Evolutionary conservation across 2,329 filamentous ascomycete genomes (phyloP).

Genomic region (Calonectria montana): DNA sequence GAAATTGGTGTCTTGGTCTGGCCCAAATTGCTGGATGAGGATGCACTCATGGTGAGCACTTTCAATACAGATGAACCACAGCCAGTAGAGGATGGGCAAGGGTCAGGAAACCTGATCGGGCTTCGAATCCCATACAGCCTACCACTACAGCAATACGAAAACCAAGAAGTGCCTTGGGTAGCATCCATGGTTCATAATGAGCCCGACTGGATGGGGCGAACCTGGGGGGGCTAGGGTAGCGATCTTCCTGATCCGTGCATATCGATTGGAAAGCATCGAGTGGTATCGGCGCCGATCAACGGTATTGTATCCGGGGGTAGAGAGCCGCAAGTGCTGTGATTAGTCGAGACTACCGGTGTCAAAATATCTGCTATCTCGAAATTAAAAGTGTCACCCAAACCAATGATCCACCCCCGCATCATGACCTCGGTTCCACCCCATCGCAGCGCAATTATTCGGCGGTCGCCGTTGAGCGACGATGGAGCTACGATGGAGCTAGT

Average conservation of each 20-base stretch:
- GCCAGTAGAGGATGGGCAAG: constrained; percentile 28
- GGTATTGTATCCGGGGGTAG: background rate
- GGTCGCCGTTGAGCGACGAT: constrained; percentile 13
- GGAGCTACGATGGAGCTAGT: constrained; percentile 5
- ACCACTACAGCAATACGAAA: constrained; percentile 74
- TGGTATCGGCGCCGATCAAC: background rate
- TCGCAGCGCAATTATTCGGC: constrained; percentile 1
- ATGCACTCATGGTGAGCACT: constrained; percentile 72
- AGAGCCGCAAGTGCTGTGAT: constrained; percentile 4
- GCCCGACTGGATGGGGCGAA: constrained; percentile 68
- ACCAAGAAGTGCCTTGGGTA: constrained; percentile 80
- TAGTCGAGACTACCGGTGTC: constrained; percentile 5
- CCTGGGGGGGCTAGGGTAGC: constrained; percentile 47
- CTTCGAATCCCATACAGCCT: constrained; percentile 86
- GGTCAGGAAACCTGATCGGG: constrained; percentile 64
- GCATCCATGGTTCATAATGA: constrained; percentile 69
- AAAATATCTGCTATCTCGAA: constrained; percentile 3
- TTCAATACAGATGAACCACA: constrained; percentile 72
- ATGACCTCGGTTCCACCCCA: background rate
- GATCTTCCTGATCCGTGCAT: constrained; percentile 9
- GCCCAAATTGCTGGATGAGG: constrained; percentile 69
- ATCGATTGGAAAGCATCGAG: background rate
- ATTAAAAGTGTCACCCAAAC: background rate
- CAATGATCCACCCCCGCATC: constrained; percentile 40
- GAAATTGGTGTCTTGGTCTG: constrained; percentile 88